These are phyloP conservation scores for Nakazawaea pomicola DNA, from an alignment of 805 yeast genomes.

Conservation along the genomic window DNA sequence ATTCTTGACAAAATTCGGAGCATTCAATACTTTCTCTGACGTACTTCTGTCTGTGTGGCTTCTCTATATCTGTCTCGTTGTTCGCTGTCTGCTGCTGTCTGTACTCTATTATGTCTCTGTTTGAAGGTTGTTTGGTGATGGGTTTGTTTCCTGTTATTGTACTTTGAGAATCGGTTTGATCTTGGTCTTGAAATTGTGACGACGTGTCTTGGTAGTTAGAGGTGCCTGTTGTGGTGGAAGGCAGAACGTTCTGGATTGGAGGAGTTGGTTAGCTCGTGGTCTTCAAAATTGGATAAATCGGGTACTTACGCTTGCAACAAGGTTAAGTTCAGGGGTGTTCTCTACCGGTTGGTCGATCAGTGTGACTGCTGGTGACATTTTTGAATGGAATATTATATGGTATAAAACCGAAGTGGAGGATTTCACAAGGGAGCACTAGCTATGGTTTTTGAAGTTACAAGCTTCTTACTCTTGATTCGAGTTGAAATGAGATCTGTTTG, in stretches of 20 bases:
- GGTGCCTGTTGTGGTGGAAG: constrained; percentile 4
- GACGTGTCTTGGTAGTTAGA: constrained; percentile 6
- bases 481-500: too few species aligned
- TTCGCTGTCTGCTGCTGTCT: background rate
- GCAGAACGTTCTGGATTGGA: constrained; percentile 7
- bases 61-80: background rate
- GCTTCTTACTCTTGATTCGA: too few species aligned
- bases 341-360: too few species aligned
- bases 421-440: too few species aligned
- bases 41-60: constrained; percentile 2
- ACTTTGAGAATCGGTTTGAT: constrained; percentile 1
- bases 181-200: background rate
- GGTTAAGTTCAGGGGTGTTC: background rate
- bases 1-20: constrained; percentile 9
- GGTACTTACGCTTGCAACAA: background rate
- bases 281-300: too few species aligned
- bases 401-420: too few species aligned
- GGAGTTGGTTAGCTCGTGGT: background rate
- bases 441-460: too few species aligned
- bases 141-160: constrained; percentile 1
- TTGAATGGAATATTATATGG: too few species aligned
- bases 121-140: constrained; percentile 3
- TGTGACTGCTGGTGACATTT: too few species aligned
- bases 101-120: background rate
- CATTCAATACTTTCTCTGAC: constrained; percentile 10